Base-by-base conservation (phyloP, 345 rosid species). In the Leavenworthia alabamica region DNA sequence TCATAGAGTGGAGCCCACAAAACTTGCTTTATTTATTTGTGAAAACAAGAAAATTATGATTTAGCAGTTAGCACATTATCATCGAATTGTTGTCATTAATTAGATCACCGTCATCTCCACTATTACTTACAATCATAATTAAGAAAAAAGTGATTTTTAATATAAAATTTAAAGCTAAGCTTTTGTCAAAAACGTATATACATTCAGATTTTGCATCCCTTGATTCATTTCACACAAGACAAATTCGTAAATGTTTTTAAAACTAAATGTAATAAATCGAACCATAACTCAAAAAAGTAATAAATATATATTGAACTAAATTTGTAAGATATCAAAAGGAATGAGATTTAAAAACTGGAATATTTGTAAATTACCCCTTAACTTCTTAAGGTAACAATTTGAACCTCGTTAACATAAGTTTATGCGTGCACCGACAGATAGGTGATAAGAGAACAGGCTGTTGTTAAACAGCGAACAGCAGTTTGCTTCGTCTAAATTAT, bases 381-480 rank as follows among this genome's bases (percentile, higher is more conserved):
- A 54, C 36, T 62, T 54, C 0, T 28, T 0, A 54, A 14, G 11
- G 2, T 44, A 10, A 35, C 33, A 36, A 27, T 26, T 27, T 44
- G 33, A 36, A 36, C 62, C 56, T 13, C 12, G 43, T 35, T 7
- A 2, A 15, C 4, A 52, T 48, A 26, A 19, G 15, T 45, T 22
- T 0, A 12, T 4, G 23, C 19, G 47, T 28, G 37, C 64, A 70
- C 74, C 69, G 74, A 70, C 69, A 55, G 35, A 33, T 60, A 27
- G 32, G 33, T 8, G 13, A 43, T 43, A 15, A 51, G 39, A 53
- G 40, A 19, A 50, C 61, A 64, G 70, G 55, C 70, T 64, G 70
- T 57, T 64, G n/a, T n/a, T n/a, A n/a, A 48, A 27, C 56, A 69
- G 68, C 43, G 35, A 20, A 60, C 67, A 62, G 55, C 68, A 44